Evolutionary conservation across 192 early-diverging fungal genomes (phyloP).

Genomic region (Neocallimastix lanati): DNA sequence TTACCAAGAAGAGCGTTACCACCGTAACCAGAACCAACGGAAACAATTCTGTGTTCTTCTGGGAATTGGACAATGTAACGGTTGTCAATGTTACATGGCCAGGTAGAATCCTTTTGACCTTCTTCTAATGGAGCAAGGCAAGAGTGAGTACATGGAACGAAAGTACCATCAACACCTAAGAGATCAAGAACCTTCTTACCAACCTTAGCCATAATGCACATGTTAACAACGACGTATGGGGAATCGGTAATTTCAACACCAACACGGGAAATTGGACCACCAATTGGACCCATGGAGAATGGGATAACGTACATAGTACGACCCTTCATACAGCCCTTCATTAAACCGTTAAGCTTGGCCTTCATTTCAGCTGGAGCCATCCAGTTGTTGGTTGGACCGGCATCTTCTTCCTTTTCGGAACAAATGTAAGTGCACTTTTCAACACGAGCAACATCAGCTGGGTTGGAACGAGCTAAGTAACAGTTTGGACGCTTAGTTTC

Average conservation of each 20-base stretch:
- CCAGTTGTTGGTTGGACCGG: slow-evolving; percentile 8
- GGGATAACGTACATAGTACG: slow-evolving; percentile 7
- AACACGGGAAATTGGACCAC: background rate
- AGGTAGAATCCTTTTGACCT: slow-evolving; percentile 2
- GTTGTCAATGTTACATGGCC: slow-evolving; percentile 5
- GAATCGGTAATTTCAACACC: slow-evolving; percentile 4
- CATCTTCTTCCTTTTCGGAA: slow-evolving; percentile 5
- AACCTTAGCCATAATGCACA: slow-evolving; percentile 1
- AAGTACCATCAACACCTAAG: background rate
- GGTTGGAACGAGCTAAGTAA: slow-evolving; percentile 5
- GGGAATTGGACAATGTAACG: slow-evolving; percentile 4
- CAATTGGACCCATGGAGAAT: slow-evolving; percentile 5
- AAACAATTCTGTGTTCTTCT: slow-evolving; percentile 1
- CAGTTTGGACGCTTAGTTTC: slow-evolving; percentile 4
- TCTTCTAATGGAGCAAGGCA: background rate
- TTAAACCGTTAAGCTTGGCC: slow-evolving; percentile 1
- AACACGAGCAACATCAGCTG: slow-evolving; percentile 5
- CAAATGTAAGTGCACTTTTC: slow-evolving; percentile 4
- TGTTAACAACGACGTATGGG: slow-evolving; percentile 4
- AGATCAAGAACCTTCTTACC: slow-evolving; percentile 5
- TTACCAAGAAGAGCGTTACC: slow-evolving; percentile 5
- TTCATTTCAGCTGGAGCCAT: slow-evolving; percentile 3
- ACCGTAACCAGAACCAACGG: slow-evolving; percentile 3
- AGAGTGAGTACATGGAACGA: slow-evolving; percentile 2
- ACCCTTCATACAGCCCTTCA: slow-evolving; percentile 5